Evolutionary conservation across 805 yeast species (phyloP), one percentile per base, ranked within the genome.

Genomic region (Starmera dryadoides): DNA sequence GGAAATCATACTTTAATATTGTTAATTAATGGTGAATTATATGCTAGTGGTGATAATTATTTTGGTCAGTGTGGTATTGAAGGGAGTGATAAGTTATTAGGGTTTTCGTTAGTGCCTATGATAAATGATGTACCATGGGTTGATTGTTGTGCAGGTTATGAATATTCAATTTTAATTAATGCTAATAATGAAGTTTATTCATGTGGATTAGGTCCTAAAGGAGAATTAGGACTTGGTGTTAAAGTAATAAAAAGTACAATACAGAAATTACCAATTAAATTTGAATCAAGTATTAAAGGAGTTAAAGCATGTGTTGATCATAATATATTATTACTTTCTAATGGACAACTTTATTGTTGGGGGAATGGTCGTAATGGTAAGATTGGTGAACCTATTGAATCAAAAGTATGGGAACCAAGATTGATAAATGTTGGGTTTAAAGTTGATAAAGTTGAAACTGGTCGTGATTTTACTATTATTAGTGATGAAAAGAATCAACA

Each of bases 1-100:
- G 97, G 98, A 0, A 89, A 89, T 49, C 97, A 91, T 55, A 81
- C 95, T 0, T 49, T 86, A 15, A 44, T 86, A 2, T 55, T 87
- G 7, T 55, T 73, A 11, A 63, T 59, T 1, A 59, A 68, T 35
- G 91, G 91, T 1, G 55, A 59, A 0, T 56, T 81, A 1, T 79
- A 59, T 45, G 73, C 73, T 0, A 48, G 75, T 36, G 97, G 97
- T 1, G 75, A 67, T 40, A 81, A 79, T 48, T 38, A 59, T 0
- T 39, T 45, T 32, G 79, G 83, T 2, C 88, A 84, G 55, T 70
- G 77, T 47, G 79, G 72, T 3, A 17, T 18, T 30, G 20, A 31
- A 32, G 43, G 37, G 12, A 15, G 15, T 15, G 19, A 14, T 30
- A 37, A 15, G 4, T 16, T 3, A 2, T 39, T 2, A 39, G 46